These are phyloP conservation scores for Thalassiosira exigua DNA, from an alignment of 352 stramenopile species.

Conservation along the genomic window DNA sequence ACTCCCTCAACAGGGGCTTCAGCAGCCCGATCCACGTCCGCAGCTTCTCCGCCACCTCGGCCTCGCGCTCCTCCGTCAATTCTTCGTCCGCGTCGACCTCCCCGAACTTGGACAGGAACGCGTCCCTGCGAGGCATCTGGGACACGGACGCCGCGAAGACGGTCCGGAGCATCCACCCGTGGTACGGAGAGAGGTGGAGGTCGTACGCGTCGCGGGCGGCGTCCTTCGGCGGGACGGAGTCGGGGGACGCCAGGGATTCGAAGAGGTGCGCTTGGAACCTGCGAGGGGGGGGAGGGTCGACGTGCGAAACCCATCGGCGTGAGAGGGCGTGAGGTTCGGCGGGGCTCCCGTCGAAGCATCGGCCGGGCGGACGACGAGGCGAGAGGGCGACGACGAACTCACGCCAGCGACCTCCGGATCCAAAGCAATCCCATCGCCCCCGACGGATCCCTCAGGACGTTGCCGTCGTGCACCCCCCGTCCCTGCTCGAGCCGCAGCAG, in stretches of 20 bases:
- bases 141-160: slow-evolving; percentile 51
- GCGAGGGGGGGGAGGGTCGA: too few species aligned
- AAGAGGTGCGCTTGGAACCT: neutral
- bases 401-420: slow-evolving; percentile 60
- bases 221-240: slow-evolving; percentile 26
- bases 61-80: slow-evolving; percentile 41
- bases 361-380: too few species aligned
- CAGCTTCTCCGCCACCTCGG: slow-evolving; percentile 49
- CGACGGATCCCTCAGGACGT: slow-evolving; percentile 41
- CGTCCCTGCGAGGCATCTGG: slow-evolving; percentile 33
- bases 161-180: slow-evolving; percentile 54
- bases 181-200: slow-evolving; percentile 41
- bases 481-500: slow-evolving; percentile 52
- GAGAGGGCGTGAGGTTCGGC: too few species aligned
- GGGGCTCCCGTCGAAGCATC: too few species aligned
- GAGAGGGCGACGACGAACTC: too few species aligned
- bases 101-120: slow-evolving; percentile 57
- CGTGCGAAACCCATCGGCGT: too few species aligned
- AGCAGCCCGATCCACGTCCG: slow-evolving; percentile 33
- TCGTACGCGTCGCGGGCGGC: slow-evolving; percentile 42
- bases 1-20: slow-evolving; percentile 51
- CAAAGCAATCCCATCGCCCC: slow-evolving; percentile 68
- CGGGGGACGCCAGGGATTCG: slow-evolving; percentile 17
- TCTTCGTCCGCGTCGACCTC: slow-evolving; percentile 46
- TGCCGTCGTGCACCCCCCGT: slow-evolving; percentile 43